A percentile compares a stretch with the other conserved stretches of the same genome.
Evolutionary conservation across 345 rosid genomes (phyloP).

Genomic region (Hirschfeldia incana): DNA sequence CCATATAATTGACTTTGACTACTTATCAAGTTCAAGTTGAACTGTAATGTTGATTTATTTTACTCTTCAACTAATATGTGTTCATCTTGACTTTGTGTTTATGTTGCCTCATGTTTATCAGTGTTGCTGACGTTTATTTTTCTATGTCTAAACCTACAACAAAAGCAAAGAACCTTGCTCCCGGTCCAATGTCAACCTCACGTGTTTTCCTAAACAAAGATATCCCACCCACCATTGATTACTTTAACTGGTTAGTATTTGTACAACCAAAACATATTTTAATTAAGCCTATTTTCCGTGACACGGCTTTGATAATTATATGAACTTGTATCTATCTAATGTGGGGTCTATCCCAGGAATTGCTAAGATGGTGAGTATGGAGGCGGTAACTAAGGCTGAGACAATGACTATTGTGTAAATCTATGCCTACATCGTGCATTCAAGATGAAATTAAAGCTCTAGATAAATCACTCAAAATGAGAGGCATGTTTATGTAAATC

Average conservation of each 20-base stretch:
- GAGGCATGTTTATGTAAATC: not conserved
- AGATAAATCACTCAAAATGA: not conserved
- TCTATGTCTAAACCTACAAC: too few relatives aligned
- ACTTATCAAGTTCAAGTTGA: too few relatives aligned
- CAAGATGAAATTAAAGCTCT: not conserved
- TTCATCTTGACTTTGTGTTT: not conserved
- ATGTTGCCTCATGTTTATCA: not conserved
- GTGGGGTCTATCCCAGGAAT: too few relatives aligned
- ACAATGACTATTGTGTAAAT: not conserved
- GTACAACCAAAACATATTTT: not conserved
- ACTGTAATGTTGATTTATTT: not conserved
- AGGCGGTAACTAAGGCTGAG: not conserved
- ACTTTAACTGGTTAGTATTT: not conserved
- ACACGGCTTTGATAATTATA: too few relatives aligned
- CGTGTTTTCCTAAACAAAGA: not conserved
- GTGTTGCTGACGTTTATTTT: not conserved
- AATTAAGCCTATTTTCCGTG: not conserved
- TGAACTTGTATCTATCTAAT: too few relatives aligned
- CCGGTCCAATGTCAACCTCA: not conserved
- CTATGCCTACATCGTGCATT: not conserved
- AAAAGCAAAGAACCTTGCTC: too few relatives aligned
- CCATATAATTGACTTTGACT: too few relatives aligned
- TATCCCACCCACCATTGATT: not conserved
- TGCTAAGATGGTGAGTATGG: not conserved
- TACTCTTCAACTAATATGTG: not conserved